phyloP scores from a whole-genome alignment of 1,284 basidiomycete species.

The Ceratobasidium sp. region DNA sequence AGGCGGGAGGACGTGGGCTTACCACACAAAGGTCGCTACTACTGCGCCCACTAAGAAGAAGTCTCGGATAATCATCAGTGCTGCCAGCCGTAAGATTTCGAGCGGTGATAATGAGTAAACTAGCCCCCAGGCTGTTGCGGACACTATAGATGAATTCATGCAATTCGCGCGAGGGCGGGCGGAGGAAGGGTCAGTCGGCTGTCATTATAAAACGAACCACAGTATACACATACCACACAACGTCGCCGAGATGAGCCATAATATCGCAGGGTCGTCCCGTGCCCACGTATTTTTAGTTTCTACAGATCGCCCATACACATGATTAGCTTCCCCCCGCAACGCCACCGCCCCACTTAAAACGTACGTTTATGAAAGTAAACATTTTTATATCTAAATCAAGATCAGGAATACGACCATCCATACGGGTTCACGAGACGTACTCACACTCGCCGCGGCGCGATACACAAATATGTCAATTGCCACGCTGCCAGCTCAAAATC shows the following conservation, averaged over 20 bases:
- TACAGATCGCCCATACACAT: constrained; percentile 51
- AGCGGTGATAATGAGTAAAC: constrained; percentile 74
- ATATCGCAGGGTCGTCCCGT: constrained; percentile 92
- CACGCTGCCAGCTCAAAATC: constrained; percentile 95
- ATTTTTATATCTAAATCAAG: constrained; percentile 74
- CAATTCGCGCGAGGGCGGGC: neutral
- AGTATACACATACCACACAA: constrained; percentile 66
- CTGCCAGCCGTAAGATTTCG: constrained; percentile 69
- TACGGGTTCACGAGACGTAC: constrained; percentile 52
- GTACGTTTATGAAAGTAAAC: constrained; percentile 92
- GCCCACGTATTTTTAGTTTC: constrained; percentile 99
- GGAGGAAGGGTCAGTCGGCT: neutral
- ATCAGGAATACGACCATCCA: neutral
- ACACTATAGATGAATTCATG: constrained; percentile 58
- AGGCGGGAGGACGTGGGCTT: constrained; percentile 43
- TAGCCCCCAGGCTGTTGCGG: constrained; percentile 85
- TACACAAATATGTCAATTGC: constrained; percentile 91
- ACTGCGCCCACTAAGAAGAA: constrained; percentile 80
- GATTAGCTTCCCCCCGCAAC: neutral
- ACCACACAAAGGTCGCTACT: constrained; percentile 84
- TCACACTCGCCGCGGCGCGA: constrained; percentile 90
- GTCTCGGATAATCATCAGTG: constrained; percentile 88
- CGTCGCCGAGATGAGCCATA: constrained; percentile 83
- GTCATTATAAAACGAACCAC: neutral
- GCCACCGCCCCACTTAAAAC: constrained; percentile 48